A percentile compares a stretch with the other conserved stretches of the same genome.
phyloP scores from a whole-genome alignment of 2,329 filamentous ascomycete species.

The Arthrobotrys conoides region DNA sequence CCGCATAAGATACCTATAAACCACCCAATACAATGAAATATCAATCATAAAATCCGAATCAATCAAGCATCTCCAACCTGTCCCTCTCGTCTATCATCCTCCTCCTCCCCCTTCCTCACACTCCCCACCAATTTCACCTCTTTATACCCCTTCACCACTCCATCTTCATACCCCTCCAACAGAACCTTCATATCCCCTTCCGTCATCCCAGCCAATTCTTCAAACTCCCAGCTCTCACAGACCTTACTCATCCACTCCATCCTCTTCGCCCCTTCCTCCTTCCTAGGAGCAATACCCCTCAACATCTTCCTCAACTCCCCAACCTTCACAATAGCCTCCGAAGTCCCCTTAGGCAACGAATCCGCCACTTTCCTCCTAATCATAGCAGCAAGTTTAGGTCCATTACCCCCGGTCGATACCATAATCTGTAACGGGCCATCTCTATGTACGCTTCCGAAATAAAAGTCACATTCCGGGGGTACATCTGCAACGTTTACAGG shows the following conservation, averaged over 20 bases:
- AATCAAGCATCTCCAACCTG: neutral
- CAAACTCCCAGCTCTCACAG: constrained; percentile 86
- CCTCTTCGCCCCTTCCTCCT: constrained; percentile 82
- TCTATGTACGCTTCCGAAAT: constrained; percentile 95
- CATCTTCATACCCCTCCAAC: constrained; percentile 68
- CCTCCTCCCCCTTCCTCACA: constrained; percentile 41
- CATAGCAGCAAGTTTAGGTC: constrained; percentile 88
- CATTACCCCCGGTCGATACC: constrained; percentile 98
- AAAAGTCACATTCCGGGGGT: constrained; percentile 96
- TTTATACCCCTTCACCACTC: constrained; percentile 56
- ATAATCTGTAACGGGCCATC: constrained; percentile 97
- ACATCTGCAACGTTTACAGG: constrained; percentile 97
- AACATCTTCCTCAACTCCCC: constrained; percentile 84
- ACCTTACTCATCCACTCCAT: constrained; percentile 97
- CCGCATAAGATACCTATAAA: too few species aligned
- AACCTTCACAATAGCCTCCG: constrained; percentile 86
- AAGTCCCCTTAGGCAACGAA: constrained; percentile 81
- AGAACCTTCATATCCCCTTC: constrained; percentile 87
- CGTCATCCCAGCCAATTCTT: constrained; percentile 85
- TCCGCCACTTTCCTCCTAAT: constrained; percentile 86
- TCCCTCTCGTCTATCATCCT: constrained; percentile 59
- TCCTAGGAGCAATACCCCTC: constrained; percentile 79
- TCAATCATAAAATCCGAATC: too few species aligned
- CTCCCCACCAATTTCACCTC: constrained; percentile 55
- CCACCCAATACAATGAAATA: too few species aligned